Percentiles rank a stretch among this genome's conserved stretches.
Conservation (phyloP, 345 rosid species). For the Eutrema japonicum region DNA sequence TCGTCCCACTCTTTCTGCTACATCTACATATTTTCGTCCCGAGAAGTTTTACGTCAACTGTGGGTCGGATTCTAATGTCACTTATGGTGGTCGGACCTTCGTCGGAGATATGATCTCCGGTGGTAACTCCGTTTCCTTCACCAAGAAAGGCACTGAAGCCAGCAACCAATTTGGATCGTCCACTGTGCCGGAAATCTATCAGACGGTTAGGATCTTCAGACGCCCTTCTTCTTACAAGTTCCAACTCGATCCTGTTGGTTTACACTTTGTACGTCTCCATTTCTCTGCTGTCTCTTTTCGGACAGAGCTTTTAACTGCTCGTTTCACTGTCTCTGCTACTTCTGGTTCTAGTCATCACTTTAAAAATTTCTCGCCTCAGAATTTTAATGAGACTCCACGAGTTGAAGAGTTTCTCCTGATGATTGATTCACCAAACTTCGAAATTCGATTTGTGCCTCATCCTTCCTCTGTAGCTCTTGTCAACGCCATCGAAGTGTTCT, state of each 20-base stretch:
- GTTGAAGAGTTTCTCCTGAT: slow-evolving; percentile 55
- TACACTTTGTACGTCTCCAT: slow-evolving; percentile 53
- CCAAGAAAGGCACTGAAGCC: slow-evolving; percentile 21
- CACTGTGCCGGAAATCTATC: slow-evolving; percentile 34
- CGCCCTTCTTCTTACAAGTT: slow-evolving; percentile 46
- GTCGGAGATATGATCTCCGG: slow-evolving; percentile 46
- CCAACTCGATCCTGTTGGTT: slow-evolving; percentile 32
- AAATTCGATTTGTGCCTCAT: slow-evolving; percentile 45
- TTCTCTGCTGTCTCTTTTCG: slow-evolving; percentile 42
- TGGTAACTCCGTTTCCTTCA: slow-evolving; percentile 32
- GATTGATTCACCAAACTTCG: slow-evolving; percentile 31
- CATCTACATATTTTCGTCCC: slow-evolving; percentile 44
- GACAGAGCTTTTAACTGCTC: slow-evolving; percentile 38
- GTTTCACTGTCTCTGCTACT: slow-evolving; percentile 27
- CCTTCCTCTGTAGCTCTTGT: slow-evolving; percentile 54
- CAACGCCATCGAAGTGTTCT: slow-evolving; percentile 74
- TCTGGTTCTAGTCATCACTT: slow-evolving; percentile 38
- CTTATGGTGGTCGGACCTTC: slow-evolving; percentile 22
- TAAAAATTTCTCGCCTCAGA: slow-evolving; percentile 38
- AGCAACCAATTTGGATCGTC: not conserved
- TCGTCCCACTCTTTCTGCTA: slow-evolving; percentile 18
- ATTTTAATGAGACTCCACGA: slow-evolving; percentile 13
- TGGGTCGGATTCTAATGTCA: slow-evolving; percentile 45
- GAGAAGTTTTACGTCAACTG: slow-evolving; percentile 58
- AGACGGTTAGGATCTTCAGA: slow-evolving; percentile 56